phyloP scores from a whole-genome alignment of 192 early-diverging fungal species.

The Coemansia sp. region DNA sequence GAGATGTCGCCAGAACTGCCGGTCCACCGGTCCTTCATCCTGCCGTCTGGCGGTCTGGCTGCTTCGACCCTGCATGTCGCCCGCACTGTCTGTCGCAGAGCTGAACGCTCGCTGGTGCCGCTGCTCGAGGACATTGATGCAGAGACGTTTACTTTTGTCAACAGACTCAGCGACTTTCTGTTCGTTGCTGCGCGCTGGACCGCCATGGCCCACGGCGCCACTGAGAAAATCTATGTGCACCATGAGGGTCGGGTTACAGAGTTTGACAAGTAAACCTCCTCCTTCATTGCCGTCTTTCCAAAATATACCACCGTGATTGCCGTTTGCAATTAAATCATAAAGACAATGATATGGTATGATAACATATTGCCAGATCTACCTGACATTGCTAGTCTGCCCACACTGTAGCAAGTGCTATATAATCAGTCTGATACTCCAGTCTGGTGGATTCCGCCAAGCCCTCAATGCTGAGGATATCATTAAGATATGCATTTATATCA shows the following conservation, averaged over 20 bases:
- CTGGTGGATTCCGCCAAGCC: too few relatives aligned
- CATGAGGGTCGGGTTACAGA: constrained; percentile 37
- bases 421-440: too few relatives aligned
- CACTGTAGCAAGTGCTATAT: too few relatives aligned
- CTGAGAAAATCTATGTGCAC: constrained; percentile 75
- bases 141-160: constrained; percentile 38
- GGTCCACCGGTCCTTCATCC: constrained; percentile 78
- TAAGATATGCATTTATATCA: too few relatives aligned
- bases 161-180: constrained; percentile 80
- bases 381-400: too few relatives aligned
- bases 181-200: constrained; percentile 88
- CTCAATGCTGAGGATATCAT: too few relatives aligned
- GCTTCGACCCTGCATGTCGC: constrained; percentile 82
- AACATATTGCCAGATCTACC: too few relatives aligned
- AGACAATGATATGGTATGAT: too few relatives aligned
- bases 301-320: too few relatives aligned
- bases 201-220: constrained; percentile 67
- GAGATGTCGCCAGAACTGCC: constrained; percentile 67
- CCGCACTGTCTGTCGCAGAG: constrained; percentile 79
- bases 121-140: constrained; percentile 56
- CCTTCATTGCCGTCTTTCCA: too few relatives aligned
- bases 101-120: constrained; percentile 79
- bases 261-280: constrained; percentile 35
- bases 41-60: constrained; percentile 88
- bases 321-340: too few relatives aligned